A percentile compares a stretch with the other conserved stretches of the same genome.
Conservation (phyloP, 768 basidiomycete genomes). For the Russula brevipes region DNA sequence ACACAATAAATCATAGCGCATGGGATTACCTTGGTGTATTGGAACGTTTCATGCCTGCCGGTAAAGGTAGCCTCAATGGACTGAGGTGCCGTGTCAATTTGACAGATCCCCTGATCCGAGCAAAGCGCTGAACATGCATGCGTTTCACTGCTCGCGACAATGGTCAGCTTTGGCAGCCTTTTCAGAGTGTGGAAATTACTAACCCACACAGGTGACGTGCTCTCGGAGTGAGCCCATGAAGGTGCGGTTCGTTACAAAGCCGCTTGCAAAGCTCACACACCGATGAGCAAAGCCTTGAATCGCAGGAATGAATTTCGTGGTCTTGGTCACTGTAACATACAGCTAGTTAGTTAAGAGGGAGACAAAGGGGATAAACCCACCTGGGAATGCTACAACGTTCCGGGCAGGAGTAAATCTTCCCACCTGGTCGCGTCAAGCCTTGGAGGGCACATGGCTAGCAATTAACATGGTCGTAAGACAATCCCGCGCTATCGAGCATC, state of each 20-base stretch:
- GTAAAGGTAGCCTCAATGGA: conserved; percentile 60
- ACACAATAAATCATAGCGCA: not conserved
- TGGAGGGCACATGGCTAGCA: conserved; percentile 21
- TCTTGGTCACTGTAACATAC: conserved; percentile 36
- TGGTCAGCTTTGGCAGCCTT: not conserved
- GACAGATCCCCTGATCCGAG: conserved; percentile 46
- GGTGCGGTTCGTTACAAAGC: conserved; percentile 45
- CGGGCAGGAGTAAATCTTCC: conserved; percentile 15
- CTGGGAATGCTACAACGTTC: conserved; percentile 15
- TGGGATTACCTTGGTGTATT: conserved; percentile 53
- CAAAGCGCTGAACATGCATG: conserved; percentile 46
- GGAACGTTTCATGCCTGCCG: conserved; percentile 54
- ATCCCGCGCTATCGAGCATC: not conserved
- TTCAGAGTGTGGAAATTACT: conserved; percentile 14
- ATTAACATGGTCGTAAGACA: not conserved
- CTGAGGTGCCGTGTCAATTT: conserved; percentile 54
- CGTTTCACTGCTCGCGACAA: conserved; percentile 37
- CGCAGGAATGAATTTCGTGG: conserved; percentile 48
- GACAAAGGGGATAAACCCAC: not conserved
- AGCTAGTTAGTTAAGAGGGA: too few relatives aligned
- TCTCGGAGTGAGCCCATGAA: conserved; percentile 44
- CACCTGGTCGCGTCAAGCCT: not conserved
- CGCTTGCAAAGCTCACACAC: conserved; percentile 51
- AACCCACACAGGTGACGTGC: conserved; percentile 56
- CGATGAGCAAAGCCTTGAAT: conserved; percentile 48